A percentile compares a stretch with the other conserved stretches of the same genome.
phyloP scores from a whole-genome alignment of 148 eudicot species.

The Rhododendron simsii region DNA sequence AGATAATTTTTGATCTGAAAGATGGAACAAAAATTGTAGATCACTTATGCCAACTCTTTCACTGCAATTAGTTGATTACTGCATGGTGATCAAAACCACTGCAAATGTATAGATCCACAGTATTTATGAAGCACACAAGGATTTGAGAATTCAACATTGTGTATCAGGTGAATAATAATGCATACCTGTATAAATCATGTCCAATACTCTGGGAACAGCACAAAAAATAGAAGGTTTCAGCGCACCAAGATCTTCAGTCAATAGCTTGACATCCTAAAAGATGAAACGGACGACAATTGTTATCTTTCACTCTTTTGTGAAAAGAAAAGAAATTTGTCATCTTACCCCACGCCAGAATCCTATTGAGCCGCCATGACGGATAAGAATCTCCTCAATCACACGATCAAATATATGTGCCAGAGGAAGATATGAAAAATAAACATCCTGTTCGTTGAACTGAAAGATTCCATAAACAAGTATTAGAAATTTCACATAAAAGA shows the following conservation, averaged over 20 bases:
- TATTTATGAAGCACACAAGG: not conserved
- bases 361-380: constrained; percentile 72
- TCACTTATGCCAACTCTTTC: not conserved
- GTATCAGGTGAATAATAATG: not conserved
- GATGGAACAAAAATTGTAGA: not conserved
- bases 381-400: constrained; percentile 81
- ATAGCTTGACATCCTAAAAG: constrained; percentile 74
- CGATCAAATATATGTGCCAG: constrained; percentile 98
- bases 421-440: constrained; percentile 90
- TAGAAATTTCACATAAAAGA: not conserved
- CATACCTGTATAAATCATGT: constrained; percentile 76
- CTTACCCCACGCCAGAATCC: constrained; percentile 99
- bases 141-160: not conserved
- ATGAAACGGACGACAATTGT: constrained; percentile 17
- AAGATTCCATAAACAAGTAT: constrained; percentile 12
- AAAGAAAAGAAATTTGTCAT: constrained; percentile 1
- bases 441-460: constrained; percentile 68
- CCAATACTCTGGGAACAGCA: constrained; percentile 97
- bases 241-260: constrained; percentile 76
- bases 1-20: not conserved
- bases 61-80: not conserved
- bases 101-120: not conserved
- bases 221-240: constrained; percentile 84
- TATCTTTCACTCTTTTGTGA: not conserved
- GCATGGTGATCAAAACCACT: not conserved